These are phyloP conservation scores for Sporobolus alterniflorus DNA, from an alignment of 202 grass and related monocot species.

Conservation along the genomic window DNA sequence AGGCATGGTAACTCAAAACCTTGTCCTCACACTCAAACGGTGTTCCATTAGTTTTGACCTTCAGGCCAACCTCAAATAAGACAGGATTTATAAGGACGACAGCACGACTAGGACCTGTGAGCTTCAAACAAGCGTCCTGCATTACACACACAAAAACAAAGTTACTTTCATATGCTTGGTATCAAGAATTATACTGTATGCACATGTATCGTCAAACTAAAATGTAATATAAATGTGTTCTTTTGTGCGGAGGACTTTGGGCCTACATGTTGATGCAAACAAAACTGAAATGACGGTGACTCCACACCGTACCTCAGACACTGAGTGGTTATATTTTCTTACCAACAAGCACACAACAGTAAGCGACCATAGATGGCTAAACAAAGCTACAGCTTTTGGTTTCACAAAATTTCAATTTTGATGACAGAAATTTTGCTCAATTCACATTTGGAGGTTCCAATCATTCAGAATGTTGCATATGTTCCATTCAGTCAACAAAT, in stretches of 20 bases:
- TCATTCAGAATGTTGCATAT: neutral
- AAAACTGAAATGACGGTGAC: too few species aligned
- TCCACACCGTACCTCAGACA: too few species aligned
- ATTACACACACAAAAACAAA: neutral
- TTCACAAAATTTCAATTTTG: neutral
- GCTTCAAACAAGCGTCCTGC: neutral
- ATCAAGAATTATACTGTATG: too few species aligned
- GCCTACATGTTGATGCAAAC: too few species aligned
- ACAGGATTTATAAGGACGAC: neutral
- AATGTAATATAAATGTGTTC: too few species aligned
- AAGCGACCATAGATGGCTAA: too few species aligned
- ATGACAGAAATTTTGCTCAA: neutral
- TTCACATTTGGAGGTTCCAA: neutral
- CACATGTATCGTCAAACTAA: too few species aligned
- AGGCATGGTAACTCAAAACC: neutral
- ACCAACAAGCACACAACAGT: too few species aligned
- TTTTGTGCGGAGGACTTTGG: too few species aligned
- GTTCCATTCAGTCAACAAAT: neutral
- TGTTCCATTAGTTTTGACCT: neutral
- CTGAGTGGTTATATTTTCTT: too few species aligned
- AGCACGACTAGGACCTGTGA: conserved; percentile 18
- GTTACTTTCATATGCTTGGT: neutral
- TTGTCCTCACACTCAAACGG: neutral
- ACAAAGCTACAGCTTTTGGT: too few species aligned
- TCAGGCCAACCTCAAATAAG: conserved; percentile 5